phyloP scores from a whole-genome alignment of 2,329 filamentous ascomycete species.

The Chrysoporthe austroafricana region DNA sequence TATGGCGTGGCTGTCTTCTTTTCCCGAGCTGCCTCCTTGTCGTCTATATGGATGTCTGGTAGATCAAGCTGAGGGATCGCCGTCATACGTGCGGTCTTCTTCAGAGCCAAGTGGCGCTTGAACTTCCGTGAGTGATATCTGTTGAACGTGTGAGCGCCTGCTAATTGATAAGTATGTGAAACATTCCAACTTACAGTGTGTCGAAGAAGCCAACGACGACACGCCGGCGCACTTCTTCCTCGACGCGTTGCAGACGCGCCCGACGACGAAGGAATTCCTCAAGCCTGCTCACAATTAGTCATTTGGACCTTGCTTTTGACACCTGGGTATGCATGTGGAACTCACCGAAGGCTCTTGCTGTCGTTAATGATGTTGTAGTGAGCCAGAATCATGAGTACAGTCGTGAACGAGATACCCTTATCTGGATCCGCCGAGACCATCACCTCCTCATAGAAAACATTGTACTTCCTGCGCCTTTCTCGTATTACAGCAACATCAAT shows the following conservation, averaged over 20 bases:
- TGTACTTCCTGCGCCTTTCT: constrained; percentile 76
- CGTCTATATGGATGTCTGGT: constrained; percentile 88
- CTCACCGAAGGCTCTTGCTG: constrained; percentile 85
- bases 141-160: not conserved
- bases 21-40: constrained; percentile 57
- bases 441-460: constrained; percentile 96
- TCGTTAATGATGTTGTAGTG: constrained; percentile 99
- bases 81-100: constrained; percentile 76
- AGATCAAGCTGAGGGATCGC: constrained; percentile 78
- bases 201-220: constrained; percentile 95
- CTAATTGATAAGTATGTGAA: not conserved
- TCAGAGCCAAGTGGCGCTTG: constrained; percentile 72
- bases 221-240: constrained; percentile 89
- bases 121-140: constrained; percentile 85
- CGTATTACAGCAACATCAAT: constrained; percentile 79
- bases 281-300: constrained; percentile 57
- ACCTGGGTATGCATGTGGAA: constrained; percentile 20
- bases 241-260: constrained; percentile 87
- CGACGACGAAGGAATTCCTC: constrained; percentile 94
- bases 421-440: constrained; percentile 91
- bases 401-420: constrained; percentile 87
- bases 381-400: constrained; percentile 90
- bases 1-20: constrained; percentile 19
- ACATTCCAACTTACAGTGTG: constrained; percentile 65
- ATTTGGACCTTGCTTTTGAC: not conserved